Evolutionary conservation across 1,284 basidiomycete genomes (phyloP), one percentile per base, ranked within the genome.

Genomic region (Phylloporus sp.): DNA sequence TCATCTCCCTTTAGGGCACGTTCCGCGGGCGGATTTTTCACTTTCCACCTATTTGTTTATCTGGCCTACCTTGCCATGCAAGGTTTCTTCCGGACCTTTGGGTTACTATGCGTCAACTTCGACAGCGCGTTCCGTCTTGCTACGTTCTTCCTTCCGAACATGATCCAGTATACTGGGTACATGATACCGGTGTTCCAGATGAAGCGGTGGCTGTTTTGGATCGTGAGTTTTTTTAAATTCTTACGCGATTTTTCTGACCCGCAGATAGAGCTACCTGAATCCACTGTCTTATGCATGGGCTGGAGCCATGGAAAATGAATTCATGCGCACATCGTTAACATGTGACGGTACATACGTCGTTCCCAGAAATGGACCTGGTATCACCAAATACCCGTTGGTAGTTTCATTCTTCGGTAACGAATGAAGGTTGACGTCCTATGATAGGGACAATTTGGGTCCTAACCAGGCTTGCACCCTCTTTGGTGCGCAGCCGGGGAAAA

Each of bases 141-240:
- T 15, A 82, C 83, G 15, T 86, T 91, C 78, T 88, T 90, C 77
- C 79, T 90, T 52, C 81, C 85, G 51, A 90, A 84, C 76, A 89
- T 86, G 82, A 51, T 74, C 20, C 75, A 73, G 29, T 74, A 74
- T 52, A 57, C 64, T 5, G 92, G 92, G 3, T 94, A 93, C 73
- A 87, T 90, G 63, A 86, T 93, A 66, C 90, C 90, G 2, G 83
- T 89, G 12, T 83, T 84, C 66, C 81, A 85, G 63, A 95, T 96
- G 93, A 91, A 94, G 74, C 80, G 92, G 58, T 96, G 94, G 94
- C 75, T 96, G 22, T 94, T 92, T 81, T 95, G 94, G 93, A 87
- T 94, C 51, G 88, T 88, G 69, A 5, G 72, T 50, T 52, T 57
- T 28, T 0, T 6, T 28, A 29, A 15, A 46, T 15, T 8, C 56